Percentiles rank a stretch among this genome's conserved stretches.
Conservation (phyloP, 257 asterid genomes). For the Capsicum baccatum region DNA sequence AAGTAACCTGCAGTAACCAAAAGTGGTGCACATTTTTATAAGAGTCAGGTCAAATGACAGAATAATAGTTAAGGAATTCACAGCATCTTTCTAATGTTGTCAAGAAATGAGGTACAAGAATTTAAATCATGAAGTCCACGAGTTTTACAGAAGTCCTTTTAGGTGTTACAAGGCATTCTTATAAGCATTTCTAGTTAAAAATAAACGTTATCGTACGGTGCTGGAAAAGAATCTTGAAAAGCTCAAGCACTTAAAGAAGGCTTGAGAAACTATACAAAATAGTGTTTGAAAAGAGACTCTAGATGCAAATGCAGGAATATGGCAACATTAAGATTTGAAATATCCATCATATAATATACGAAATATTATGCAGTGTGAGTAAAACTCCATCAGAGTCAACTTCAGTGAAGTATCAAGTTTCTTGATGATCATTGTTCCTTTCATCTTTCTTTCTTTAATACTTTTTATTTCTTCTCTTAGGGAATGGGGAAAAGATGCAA, state of each 20-base stretch:
- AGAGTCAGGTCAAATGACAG: neutral
- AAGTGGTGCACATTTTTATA: slow-evolving; percentile 23
- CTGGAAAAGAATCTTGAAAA: neutral
- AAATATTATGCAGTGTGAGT: neutral
- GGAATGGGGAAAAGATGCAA: slow-evolving; percentile 24
- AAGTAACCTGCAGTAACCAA: slow-evolving; percentile 64
- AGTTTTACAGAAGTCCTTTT: slow-evolving; percentile 15
- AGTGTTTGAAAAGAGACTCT: neutral
- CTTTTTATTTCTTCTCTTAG: neutral
- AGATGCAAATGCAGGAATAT: neutral
- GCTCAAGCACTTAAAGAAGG: neutral
- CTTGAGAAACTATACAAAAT: neutral
- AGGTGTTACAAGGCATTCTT: slow-evolving; percentile 18
- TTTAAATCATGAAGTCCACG: neutral
- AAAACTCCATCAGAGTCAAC: slow-evolving; percentile 10
- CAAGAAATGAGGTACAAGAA: slow-evolving; percentile 13
- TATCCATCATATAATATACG: slow-evolving; percentile 16
- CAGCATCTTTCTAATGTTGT: slow-evolving; percentile 16
- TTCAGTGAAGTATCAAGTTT: neutral
- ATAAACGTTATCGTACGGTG: neutral
- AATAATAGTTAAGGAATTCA: slow-evolving; percentile 28
- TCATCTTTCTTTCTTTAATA: neutral
- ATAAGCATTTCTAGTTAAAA: slow-evolving; percentile 3
- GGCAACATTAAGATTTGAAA: slow-evolving; percentile 25
- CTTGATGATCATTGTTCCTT: neutral